Evolutionary conservation across 2,329 filamentous ascomycete genomes (phyloP), one percentile per base, ranked within the genome.

Genomic region (Emergomyces pasteurianus): DNA sequence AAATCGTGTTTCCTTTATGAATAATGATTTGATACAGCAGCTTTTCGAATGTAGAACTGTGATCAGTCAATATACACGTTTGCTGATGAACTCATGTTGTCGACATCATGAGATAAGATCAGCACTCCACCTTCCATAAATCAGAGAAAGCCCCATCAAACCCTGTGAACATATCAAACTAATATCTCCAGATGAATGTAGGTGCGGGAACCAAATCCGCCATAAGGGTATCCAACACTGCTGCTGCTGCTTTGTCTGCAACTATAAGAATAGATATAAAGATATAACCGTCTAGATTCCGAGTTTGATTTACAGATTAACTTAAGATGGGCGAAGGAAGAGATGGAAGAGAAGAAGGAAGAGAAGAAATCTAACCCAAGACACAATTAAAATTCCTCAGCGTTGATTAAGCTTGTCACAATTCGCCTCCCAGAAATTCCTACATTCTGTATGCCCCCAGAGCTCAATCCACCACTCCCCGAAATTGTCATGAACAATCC

Each of bases 381-480:
- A n/a, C 42, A 3, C 16, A 2, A 7, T 26, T 40, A 53, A 12
- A 40, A 55, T 55, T 75, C 18, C 43, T 63, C 71, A 94, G 68
- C 87, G 82, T 67, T 88, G 86, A 64, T 84, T 83, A 65, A 96
- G 77, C 61, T 80, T 79, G 59, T 79, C 79, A 72, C 89, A 88
- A 72, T 95, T 87, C 67, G 87, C 80, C 62, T 87, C 77, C 92
- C 92, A 97, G 70, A 96, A 96, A 64, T 88, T 87, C 71, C 84
- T 84, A 74, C 92, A 97, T 23, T 84, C 83, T 63, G 83, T 78
- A 74, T 92, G 88, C 0, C 87, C 90, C 87, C 90, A 92, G 72
- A 92, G 87, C 53, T 96, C 91, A 49, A 88, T 80, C 92, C 92
- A 97, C 90, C 91, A 97, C 77, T 97, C 92, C 14, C 90, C 91